Percentiles rank a stretch among this genome's conserved stretches.
These are phyloP conservation scores for Ustilago esculenta DNA, from an alignment of 1,284 basidiomycete genomes.

Conservation along the genomic window DNA sequence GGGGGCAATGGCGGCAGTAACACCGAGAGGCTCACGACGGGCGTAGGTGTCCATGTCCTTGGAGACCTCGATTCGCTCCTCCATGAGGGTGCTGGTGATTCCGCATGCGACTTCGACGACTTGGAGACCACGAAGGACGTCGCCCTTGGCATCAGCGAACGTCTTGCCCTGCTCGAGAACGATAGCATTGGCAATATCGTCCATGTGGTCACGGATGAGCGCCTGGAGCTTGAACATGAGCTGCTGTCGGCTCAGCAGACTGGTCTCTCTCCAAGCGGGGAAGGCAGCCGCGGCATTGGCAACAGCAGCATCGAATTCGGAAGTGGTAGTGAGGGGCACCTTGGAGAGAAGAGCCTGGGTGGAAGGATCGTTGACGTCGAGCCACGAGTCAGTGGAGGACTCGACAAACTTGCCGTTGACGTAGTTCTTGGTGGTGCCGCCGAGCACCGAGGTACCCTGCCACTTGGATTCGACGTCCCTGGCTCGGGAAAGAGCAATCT, in stretches of 20 bases:
- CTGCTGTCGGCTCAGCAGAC: slow-evolving; percentile 84
- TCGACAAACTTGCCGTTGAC: slow-evolving; percentile 87
- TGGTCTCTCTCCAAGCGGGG: slow-evolving; percentile 87
- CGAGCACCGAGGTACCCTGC: slow-evolving; percentile 84
- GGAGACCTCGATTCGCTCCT: slow-evolving; percentile 89
- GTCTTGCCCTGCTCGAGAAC: slow-evolving; percentile 67
- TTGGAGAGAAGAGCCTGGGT: slow-evolving; percentile 87
- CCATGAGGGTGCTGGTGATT: slow-evolving; percentile 83
- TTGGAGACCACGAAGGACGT: slow-evolving; percentile 90
- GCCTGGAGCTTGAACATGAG: slow-evolving; percentile 77
- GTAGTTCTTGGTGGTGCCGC: slow-evolving; percentile 79
- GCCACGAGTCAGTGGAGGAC: slow-evolving; percentile 79
- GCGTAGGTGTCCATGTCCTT: slow-evolving; percentile 97
- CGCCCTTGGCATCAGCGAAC: slow-evolving; percentile 85
- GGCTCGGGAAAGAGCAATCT: slow-evolving; percentile 47
- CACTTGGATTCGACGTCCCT: slow-evolving; percentile 70
- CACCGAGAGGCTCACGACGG: slow-evolving; percentile 75
- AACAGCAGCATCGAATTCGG: slow-evolving; percentile 87
- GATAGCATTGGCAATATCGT: slow-evolving; percentile 67
- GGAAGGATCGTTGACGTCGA: slow-evolving; percentile 86
- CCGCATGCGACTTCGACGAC: slow-evolving; percentile 90
- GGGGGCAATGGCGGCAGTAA: slow-evolving; percentile 57
- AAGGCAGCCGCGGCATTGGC: slow-evolving; percentile 86
- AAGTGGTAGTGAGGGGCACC: slow-evolving; percentile 85
- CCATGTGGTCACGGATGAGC: slow-evolving; percentile 68